Conservation (phyloP, 306 rosid species). For the Arachis hypogaea region DNA sequence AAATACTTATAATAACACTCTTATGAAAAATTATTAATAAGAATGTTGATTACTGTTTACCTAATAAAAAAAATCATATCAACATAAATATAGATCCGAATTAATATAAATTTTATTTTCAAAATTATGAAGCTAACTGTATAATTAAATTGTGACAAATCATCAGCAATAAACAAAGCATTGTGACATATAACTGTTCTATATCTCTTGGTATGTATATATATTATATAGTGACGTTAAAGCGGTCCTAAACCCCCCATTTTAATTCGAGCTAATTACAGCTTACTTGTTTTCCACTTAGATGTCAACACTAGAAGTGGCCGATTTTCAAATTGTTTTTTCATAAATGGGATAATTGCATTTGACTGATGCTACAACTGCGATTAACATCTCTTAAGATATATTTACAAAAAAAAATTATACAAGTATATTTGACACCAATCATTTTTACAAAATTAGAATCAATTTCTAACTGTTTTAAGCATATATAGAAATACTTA, state of each 20-base stretch:
- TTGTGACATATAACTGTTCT: constrained; percentile 3
- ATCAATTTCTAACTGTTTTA: too few relatives aligned
- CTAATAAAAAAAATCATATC: too few relatives aligned
- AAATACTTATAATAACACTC: too few relatives aligned
- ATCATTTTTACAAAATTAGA: too few relatives aligned
- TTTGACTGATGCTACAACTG: not conserved
- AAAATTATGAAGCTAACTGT: not conserved
- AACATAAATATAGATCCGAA: constrained; percentile 1
- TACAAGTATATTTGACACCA: too few relatives aligned
- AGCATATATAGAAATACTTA: too few relatives aligned
- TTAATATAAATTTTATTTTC: not conserved
- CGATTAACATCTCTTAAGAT: too few relatives aligned
- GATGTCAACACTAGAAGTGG: constrained; percentile 13
- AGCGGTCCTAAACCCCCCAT: not conserved
- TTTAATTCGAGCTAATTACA: not conserved
- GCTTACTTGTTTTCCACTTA: not conserved
- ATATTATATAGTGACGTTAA: not conserved
- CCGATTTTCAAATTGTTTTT: constrained; percentile 6
- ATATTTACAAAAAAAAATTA: too few relatives aligned
- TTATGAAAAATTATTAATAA: not conserved
- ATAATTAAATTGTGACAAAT: not conserved
- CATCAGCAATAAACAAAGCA: constrained; percentile 8
- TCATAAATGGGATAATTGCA: constrained; percentile 3
- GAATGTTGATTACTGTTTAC: too few relatives aligned
- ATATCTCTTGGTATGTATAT: not conserved